Conservation (phyloP, 805 yeast species). For the Saitoella complicata region DNA sequence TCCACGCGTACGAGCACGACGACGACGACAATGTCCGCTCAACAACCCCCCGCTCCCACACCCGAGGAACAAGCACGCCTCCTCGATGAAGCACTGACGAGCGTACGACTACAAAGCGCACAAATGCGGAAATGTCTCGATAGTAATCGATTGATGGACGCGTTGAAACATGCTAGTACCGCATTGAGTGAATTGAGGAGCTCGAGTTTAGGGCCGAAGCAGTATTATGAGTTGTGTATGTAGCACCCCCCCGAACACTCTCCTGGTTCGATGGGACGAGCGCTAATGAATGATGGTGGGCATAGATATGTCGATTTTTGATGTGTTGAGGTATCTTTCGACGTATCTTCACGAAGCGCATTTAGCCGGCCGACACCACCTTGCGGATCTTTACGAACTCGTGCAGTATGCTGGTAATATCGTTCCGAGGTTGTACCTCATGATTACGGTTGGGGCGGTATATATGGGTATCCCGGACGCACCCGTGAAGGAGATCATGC, state of each 20-base stretch:
- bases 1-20: too few species aligned
- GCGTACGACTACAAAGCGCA: conserved; percentile 52
- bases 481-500: conserved; percentile 71
- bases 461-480: conserved; percentile 65
- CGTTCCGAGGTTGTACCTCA: conserved; percentile 76
- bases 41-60: conserved; percentile 6
- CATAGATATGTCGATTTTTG: conserved; percentile 50
- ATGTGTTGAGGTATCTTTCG: conserved; percentile 57
- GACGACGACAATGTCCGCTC: too few species aligned
- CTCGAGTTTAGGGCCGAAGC: conserved; percentile 62
- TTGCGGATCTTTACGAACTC: conserved; percentile 81
- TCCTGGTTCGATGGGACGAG: too few species aligned
- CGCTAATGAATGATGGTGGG: too few species aligned
- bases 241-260: too few species aligned
- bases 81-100: conserved; percentile 31
- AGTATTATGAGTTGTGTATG: conserved; percentile 75
- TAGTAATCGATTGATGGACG: conserved; percentile 61
- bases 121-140: conserved; percentile 66
- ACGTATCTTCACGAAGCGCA: conserved; percentile 50
- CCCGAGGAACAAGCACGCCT: conserved; percentile 14
- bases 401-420: conserved; percentile 90
- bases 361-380: conserved; percentile 36
- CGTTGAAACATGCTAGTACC: conserved; percentile 71
- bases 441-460: conserved; percentile 84
- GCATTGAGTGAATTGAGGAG: conserved; percentile 71